These are phyloP conservation scores for Uromyces viciae-fabae DNA, from an alignment of 1,284 basidiomycete genomes.

Conservation along the genomic window DNA sequence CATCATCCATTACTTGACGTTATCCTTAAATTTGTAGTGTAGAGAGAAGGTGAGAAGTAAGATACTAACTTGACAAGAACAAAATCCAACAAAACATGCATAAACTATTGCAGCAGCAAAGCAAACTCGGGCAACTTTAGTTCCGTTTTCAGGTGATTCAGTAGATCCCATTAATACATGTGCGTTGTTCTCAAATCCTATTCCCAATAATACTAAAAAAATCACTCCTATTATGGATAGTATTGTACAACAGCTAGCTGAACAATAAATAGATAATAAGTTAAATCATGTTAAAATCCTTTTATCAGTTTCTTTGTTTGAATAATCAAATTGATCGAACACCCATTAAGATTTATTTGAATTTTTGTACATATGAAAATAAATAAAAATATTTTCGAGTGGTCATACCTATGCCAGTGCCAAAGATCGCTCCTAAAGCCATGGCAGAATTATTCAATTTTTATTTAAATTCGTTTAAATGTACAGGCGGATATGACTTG, in stretches of 20 bases:
- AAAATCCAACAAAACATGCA: slow-evolving; percentile 16
- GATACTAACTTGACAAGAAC: slow-evolving; percentile 28
- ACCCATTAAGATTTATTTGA: background rate
- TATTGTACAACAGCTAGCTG: slow-evolving; percentile 24
- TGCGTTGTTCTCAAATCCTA: slow-evolving; percentile 28
- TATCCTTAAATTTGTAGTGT: background rate
- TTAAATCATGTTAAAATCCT: background rate
- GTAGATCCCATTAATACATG: slow-evolving; percentile 34
- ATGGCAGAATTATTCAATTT: too few species aligned
- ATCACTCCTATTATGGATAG: slow-evolving; percentile 26
- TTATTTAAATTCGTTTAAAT: too few species aligned
- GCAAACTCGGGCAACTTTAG: slow-evolving; percentile 24
- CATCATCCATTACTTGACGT: too few species aligned
- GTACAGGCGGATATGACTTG: too few species aligned
- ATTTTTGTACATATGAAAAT: background rate
- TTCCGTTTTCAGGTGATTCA: slow-evolving; percentile 19
- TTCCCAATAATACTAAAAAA: slow-evolving; percentile 21
- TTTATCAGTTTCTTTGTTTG: background rate
- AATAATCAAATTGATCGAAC: background rate
- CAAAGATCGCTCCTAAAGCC: background rate
- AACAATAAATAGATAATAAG: too few species aligned
- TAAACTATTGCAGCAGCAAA: slow-evolving; percentile 28
- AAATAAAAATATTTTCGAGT: too few species aligned
- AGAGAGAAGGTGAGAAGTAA: background rate
- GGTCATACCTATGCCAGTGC: background rate